Evolutionary conservation across 352 stramenopile species (phyloP), one percentile per base, ranked within the genome.

Genomic region (Phytophthora sansomeana): DNA sequence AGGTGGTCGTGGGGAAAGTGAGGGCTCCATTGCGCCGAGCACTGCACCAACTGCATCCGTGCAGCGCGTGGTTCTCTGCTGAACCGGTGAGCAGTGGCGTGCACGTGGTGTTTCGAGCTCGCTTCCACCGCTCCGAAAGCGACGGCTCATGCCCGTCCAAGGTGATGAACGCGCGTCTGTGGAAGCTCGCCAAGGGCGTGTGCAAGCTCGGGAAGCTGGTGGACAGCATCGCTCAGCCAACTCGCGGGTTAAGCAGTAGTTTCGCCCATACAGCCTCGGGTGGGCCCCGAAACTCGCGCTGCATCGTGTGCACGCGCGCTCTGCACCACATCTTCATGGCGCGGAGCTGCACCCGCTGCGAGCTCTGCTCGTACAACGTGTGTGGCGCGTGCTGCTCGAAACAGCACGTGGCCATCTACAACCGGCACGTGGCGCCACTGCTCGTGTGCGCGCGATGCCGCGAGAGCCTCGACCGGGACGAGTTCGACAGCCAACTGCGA

Each of bases 331-430:
- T 75, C 26, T 66, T 71, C 43, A 56, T 75, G 54, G 28, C 61
- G 21, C 53, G 63, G 41, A 67, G 46, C 14, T 67, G 33, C 33
- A 44, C 54, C 16, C 63, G 63, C 28, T 79, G 72, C 48, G 63
- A 74, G 41, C 58, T 79, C 0, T 79, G 69, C 32, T 63, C 66
- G 5, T 80, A 77, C 43, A 68, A 72, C 41, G 59, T 73, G 17
- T 80, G 72, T 36, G 30, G 29, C 8, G 44, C 55, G 9, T 80
- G 72, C 53, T 77, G 63, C 36, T 75, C 59, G 1, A 46, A 50
- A 5, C 68, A 77, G 59, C 63, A 72, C 26, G 63, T 80, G 50
- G 17, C 68, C 24, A 80, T 76, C 39, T 76, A 70, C 58, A 80
- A 77, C 48, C 59, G 72, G 0, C 65, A 75, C 63, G 61, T 67